These are phyloP conservation scores for Nakazawaea molendinolei DNA, from an alignment of 805 yeast species.

Conservation along the genomic window DNA sequence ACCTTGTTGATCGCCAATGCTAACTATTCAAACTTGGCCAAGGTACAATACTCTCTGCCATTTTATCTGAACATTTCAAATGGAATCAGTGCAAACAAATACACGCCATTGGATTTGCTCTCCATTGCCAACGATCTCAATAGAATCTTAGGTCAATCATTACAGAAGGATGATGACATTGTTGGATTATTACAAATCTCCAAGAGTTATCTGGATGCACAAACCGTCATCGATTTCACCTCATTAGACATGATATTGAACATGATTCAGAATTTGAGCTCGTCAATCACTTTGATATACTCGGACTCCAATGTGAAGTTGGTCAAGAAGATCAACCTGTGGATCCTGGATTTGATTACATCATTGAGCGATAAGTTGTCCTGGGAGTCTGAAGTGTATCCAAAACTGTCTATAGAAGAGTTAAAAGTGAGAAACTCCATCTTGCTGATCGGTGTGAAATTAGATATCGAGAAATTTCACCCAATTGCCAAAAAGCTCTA, in stretches of 20 bases:
- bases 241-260: slow-evolving; percentile 32
- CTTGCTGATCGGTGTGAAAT: slow-evolving; percentile 31
- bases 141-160: slow-evolving; percentile 27
- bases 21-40: slow-evolving; percentile 39
- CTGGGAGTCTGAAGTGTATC: slow-evolving; percentile 28
- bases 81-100: slow-evolving; percentile 15
- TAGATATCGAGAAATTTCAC: slow-evolving; percentile 21
- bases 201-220: slow-evolving; percentile 19
- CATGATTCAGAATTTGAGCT: slow-evolving; percentile 27
- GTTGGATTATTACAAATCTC: slow-evolving; percentile 29
- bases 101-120: slow-evolving; percentile 27
- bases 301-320: slow-evolving; percentile 2
- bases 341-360: slow-evolving; percentile 4
- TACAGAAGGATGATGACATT: slow-evolving; percentile 23
- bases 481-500: slow-evolving; percentile 33
- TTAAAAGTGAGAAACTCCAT: slow-evolving; percentile 36
- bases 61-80: slow-evolving; percentile 20
- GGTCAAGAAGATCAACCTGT: slow-evolving; percentile 5
- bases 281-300: slow-evolving; percentile 18
- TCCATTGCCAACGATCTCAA: slow-evolving; percentile 34
- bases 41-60: slow-evolving; percentile 36
- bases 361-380: slow-evolving; percentile 24
- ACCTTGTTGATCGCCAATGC: slow-evolving; percentile 36
- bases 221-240: slow-evolving; percentile 21
- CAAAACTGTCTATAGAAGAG: slow-evolving; percentile 27